Evolutionary conservation across 495 filamentous ascomycete genomes (phyloP), one percentile per base, ranked within the genome.

Genomic region (Penicillium lagena): DNA sequence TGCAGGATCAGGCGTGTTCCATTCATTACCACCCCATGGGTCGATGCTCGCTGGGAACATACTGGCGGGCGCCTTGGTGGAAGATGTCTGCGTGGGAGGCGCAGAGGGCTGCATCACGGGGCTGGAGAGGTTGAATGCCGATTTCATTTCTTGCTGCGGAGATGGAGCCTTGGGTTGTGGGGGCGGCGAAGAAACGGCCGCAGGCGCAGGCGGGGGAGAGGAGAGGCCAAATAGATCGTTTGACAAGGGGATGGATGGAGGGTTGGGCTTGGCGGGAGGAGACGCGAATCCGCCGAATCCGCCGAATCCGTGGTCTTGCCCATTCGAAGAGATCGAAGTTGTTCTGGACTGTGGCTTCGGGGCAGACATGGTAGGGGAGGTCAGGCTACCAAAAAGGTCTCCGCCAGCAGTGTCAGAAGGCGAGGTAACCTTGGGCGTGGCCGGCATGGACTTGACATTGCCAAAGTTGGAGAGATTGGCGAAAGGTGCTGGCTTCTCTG

Each of bases 171-270:
- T 60, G 39, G 74, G 62, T 15, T 74, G 22, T 4, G 22, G 53
- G 6, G 71, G 57, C 8, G 66, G 62, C 13, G 71, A 63, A 10
- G 75, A 59, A 7, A 75, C 54, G 12, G 70, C 49, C 29, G 74
- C 58, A 40, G 79, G 56, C 30, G 72, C 52, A 11, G 62, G 52
- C 29, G 76, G 52, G 31, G 84, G 73, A 1, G 80, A 69, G 12
- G 85, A 80, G 49, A 96, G 79, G 48, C 90, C 90, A 53, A 96
- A 95, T 8, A 96, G 72, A 56, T 94, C 89, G 37, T 72, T 71
- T 7, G 75, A 77, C 13, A 71, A 54, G 33, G 54, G 61, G 15
- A 70, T 62, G 35, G 68, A 63, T 9, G 71, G 63, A 39, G 72
- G 73, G 35, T 58, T 62, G 14, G 73, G 63, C 44, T 69, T 54